Evolutionary conservation across 2,329 filamentous ascomycete genomes (phyloP), one percentile per base, ranked within the genome.

Genomic region (Alternaria alternata): DNA sequence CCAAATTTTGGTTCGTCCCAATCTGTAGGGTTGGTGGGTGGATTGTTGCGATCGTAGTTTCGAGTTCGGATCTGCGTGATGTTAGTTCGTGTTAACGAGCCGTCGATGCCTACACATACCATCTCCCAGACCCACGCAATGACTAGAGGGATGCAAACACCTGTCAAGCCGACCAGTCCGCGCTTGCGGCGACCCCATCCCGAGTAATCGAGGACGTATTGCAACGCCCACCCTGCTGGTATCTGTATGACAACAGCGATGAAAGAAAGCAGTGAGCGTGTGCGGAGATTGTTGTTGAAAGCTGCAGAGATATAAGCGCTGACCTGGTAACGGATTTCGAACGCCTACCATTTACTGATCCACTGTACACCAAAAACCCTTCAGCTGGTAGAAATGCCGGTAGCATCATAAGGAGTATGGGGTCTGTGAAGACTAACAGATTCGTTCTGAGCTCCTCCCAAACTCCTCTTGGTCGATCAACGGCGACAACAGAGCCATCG

Each of bases 91-190:
- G 24, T n/a, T 43, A 9, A 9, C 7, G 20, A 26, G 22, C 4
- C 1, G 7, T 32, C 5, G 36, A 20, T 16, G 44, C 5, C n/a
- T 30, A 9, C 9, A 30, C 60, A 1, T 55, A 72, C 70, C 72
- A 75, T 75, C 57, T 75, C 73, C 73, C 73, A 75, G 0, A 73
- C 56, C 72, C 72, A 75, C 1, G 73, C 73, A 20, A 58, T 59
- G 7, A 74, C 59, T 18, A 75, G 60, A 49, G 72, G 72, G 3
- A 72, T 64, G 20, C 60, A 61, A 22, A 75, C 71, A 24, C 64
- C 34, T 7, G 69, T 73, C n/a, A 75, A 53, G 3, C 72, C 72
- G 14, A 74, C 59, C 3, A 75, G 49, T 42, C 71, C 71, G 14
- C 72, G 69, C 52, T 74, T 75, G 18, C 70, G 68, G 26, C 71